Evolutionary conservation across 2,329 filamentous ascomycete genomes (phyloP), one percentile per base, ranked within the genome.

Genomic region (Pestalotiopsis sp.): DNA sequence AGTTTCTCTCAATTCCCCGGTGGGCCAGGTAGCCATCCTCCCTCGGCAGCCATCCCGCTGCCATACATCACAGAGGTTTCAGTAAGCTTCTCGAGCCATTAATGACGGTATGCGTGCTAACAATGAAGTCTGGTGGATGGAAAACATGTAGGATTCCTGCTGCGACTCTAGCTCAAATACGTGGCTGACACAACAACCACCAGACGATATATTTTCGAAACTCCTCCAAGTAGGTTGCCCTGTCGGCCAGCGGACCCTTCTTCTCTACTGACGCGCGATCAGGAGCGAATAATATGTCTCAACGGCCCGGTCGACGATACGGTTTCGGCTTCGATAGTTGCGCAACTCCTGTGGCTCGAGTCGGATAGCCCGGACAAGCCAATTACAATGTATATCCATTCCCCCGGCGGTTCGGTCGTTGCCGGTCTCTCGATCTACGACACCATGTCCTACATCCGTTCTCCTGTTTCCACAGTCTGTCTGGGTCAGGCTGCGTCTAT

Each of bases 351-450:
- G 72, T 99, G 95, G 88, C 94, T 99, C 80, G 97, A 99, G 86
- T 96, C 95, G 76, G 96, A 99, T 78, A 94, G 93, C 77, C 95
- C 95, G 3, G 90, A 97, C 68, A 98, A 97, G 80, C 93, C 94
- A 13, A 98, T 99, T 73, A 96, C 93, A 66, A 93, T 99, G 80
- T 99, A 99, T 81, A 99, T 99, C 80, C 97, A 99, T 83, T 97
- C 93, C 0, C 95, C 95, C 0, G 96, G 96, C 64, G 96, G 96
- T 68, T 95, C 93, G 57, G 95, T 99, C 56, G 95, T 92, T 70
- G 95, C 96, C 1, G 90, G 90, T 17, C 86, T 92, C 70, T 95
- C 96, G 31, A 98, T 99, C 76, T 99, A 99, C 86, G 96, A 99
- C 80, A 99, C 96, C 13, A 98, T 99, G 95, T 91, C 92, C 74